These are phyloP conservation scores for Hydnum rufescens DNA, from an alignment of 768 basidiomycete genomes.

Conservation along the genomic window DNA sequence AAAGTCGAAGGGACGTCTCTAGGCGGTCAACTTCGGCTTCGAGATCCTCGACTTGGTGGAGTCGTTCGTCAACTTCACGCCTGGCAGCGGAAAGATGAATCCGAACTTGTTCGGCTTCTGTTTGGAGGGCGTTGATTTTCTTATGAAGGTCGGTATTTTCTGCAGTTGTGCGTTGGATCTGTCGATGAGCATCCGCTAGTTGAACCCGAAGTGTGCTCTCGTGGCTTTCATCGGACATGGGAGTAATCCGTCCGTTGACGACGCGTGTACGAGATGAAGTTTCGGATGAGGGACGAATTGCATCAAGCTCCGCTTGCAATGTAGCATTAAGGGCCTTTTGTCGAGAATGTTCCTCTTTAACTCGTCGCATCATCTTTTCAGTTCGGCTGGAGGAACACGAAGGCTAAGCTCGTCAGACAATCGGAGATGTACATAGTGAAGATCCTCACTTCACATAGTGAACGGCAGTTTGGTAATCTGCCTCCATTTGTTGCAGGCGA, in stretches of 20 bases:
- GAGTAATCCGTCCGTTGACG: slow-evolving; percentile 60
- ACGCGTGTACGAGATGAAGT: slow-evolving; percentile 26
- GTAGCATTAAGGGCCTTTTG: slow-evolving; percentile 65
- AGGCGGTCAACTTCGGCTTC: slow-evolving; percentile 63
- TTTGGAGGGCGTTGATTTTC: slow-evolving; percentile 54
- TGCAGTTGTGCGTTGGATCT: slow-evolving; percentile 43
- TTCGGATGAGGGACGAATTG: slow-evolving; percentile 39
- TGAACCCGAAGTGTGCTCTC: slow-evolving; percentile 43
- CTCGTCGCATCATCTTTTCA: slow-evolving; percentile 91
- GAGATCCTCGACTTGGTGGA: slow-evolving; percentile 56
- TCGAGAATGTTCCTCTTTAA: slow-evolving; percentile 88
- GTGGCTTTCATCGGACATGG: slow-evolving; percentile 48
- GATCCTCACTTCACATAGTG: slow-evolving; percentile 80
- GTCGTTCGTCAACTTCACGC: slow-evolving; percentile 60
- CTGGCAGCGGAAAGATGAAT: slow-evolving; percentile 52
- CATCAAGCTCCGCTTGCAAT: slow-evolving; percentile 72
- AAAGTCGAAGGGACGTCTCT: slow-evolving; percentile 47
- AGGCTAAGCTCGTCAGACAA: neutral
- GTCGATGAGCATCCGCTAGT: slow-evolving; percentile 59
- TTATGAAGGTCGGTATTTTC: slow-evolving; percentile 62
- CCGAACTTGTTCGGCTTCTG: slow-evolving; percentile 49
- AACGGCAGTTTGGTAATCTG: slow-evolving; percentile 90
- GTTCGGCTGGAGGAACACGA: slow-evolving; percentile 45
- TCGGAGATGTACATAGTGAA: neutral
- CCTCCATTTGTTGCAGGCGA: slow-evolving; percentile 74